A percentile compares a stretch with the other conserved stretches of the same genome.
phyloP scores from a whole-genome alignment of 1,139 yeast species.

The Waltiozyma sp. region DNA sequence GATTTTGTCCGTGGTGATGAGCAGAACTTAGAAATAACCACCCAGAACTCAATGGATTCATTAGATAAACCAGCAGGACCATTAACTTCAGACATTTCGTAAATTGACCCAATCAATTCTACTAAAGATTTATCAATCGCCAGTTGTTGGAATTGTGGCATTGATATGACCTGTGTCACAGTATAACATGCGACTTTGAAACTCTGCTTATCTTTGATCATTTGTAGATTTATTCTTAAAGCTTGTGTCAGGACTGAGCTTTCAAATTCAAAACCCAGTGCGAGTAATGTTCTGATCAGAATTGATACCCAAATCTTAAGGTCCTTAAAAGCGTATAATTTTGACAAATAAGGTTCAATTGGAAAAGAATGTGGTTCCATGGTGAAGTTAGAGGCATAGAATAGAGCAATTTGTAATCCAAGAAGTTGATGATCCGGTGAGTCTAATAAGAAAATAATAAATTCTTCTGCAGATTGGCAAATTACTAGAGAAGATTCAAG shows the following conservation, averaged over 20 bases:
- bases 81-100: constrained; percentile 43
- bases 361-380: background rate
- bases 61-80: constrained; percentile 43
- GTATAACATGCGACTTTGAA: constrained; percentile 24
- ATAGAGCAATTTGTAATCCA: constrained; percentile 24
- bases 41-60: constrained; percentile 47
- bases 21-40: constrained; percentile 28
- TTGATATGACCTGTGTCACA: constrained; percentile 17
- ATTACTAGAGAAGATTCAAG: constrained; percentile 2
- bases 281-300: constrained; percentile 24
- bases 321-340: constrained; percentile 11
- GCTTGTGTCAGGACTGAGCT: constrained; percentile 16
- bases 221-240: constrained; percentile 35
- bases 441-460: constrained; percentile 3
- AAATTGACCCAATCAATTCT: constrained; percentile 35
- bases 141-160: constrained; percentile 7
- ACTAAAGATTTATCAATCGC: constrained; percentile 28
- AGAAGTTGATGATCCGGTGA: constrained; percentile 13
- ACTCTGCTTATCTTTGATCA: constrained; percentile 26
- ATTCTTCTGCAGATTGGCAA: constrained; percentile 1
- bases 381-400: constrained; percentile 7
- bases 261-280: constrained; percentile 14
- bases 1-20: constrained; percentile 18
- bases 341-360: background rate
- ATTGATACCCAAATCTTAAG: constrained; percentile 29